These are phyloP conservation scores for Boechera retrofracta DNA, from an alignment of 345 rosid genomes.

Conservation along the genomic window DNA sequence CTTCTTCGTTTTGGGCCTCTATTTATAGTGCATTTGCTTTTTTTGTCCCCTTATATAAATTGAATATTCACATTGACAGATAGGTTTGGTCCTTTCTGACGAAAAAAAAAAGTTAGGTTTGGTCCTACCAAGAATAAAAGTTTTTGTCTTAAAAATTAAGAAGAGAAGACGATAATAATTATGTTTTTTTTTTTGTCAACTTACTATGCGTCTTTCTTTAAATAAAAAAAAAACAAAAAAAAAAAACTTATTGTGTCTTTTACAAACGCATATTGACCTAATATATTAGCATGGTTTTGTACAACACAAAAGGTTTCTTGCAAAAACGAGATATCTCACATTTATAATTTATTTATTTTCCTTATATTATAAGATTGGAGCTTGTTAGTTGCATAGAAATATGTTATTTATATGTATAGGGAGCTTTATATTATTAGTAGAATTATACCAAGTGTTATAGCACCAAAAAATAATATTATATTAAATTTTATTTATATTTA, in stretches of 20 bases:
- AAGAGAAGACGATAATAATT: conserved; percentile 20
- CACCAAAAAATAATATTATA: no score
- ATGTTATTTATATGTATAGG: neutral
- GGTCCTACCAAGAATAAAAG: neutral
- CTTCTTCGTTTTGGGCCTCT: conserved; percentile 27
- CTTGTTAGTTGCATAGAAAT: conserved; percentile 19
- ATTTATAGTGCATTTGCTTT: conserved; percentile 31
- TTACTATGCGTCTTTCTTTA: neutral
- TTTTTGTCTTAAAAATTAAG: neutral
- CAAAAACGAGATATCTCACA: conserved; percentile 13
- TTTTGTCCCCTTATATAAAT: neutral
- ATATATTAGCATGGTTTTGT: conserved; percentile 18
- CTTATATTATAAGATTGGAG: neutral
- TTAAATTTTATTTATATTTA: no score
- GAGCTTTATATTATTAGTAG: conserved; percentile 1
- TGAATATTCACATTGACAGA: conserved; percentile 30
- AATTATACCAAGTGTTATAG: no score
- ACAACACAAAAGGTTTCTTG: conserved; percentile 8
- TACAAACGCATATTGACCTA: conserved; percentile 24
- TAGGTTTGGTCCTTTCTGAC: conserved; percentile 29
- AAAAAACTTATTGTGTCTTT: no score
- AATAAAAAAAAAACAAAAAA: no score
- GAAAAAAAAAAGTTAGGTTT: neutral
- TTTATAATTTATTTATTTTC: neutral
- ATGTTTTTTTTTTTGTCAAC: conserved; percentile 19